phyloP scores from a whole-genome alignment of 2,329 filamentous ascomycete genomes.

The Acrocalymma vagum region DNA sequence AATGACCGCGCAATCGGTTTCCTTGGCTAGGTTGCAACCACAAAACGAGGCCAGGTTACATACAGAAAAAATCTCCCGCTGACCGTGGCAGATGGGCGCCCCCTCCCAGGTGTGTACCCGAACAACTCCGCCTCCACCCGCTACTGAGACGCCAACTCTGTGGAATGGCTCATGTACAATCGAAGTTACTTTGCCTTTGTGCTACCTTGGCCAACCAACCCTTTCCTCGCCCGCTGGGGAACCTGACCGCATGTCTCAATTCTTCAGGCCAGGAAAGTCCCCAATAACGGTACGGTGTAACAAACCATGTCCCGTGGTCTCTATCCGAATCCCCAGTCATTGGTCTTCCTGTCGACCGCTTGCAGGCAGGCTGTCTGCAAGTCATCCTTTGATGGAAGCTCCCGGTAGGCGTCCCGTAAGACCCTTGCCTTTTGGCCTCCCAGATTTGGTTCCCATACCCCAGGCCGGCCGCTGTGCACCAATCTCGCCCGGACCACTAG shows the following conservation, averaged over 20 bases:
- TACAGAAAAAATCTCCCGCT: constrained; percentile 34
- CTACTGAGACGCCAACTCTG: constrained; percentile 36
- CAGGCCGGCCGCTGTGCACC: constrained; percentile 34
- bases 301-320: constrained; percentile 34
- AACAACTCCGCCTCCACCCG: constrained; percentile 42
- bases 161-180: constrained; percentile 29
- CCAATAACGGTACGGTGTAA: constrained; percentile 44
- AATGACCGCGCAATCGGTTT: constrained; percentile 37
- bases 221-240: constrained; percentile 26
- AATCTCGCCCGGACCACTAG: constrained; percentile 31
- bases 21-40: constrained; percentile 37
- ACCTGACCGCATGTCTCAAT: constrained; percentile 46
- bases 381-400: constrained; percentile 49
- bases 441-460: constrained; percentile 39
- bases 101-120: constrained; percentile 38
- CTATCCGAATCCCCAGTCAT: constrained; percentile 38
- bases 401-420: constrained; percentile 44
- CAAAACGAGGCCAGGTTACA: constrained; percentile 48
- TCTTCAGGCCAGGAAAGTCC: constrained; percentile 34
- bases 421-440: constrained; percentile 48
- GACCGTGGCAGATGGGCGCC: constrained; percentile 27
- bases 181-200: constrained; percentile 39
- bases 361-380: constrained; percentile 42
- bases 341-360: constrained; percentile 41
- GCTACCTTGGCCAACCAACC: constrained; percentile 35